Conservation (phyloP, 179 eudicot species). For the Beta corolliflora region DNA sequence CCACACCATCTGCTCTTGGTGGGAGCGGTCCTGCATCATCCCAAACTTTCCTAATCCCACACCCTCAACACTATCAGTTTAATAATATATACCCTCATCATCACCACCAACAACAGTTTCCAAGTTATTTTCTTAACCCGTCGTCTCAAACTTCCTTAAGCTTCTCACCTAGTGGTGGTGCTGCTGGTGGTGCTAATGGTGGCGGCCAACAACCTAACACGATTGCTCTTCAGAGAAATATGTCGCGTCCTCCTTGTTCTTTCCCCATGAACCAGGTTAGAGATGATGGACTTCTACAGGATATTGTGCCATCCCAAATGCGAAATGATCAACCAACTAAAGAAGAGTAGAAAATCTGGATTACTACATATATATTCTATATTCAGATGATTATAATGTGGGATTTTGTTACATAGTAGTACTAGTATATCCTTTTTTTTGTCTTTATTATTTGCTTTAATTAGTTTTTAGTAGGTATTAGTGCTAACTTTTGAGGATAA, state of each 20-base stretch:
- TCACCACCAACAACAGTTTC: slow-evolving; percentile 27
- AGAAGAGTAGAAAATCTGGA: slow-evolving; percentile 27
- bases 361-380: neutral
- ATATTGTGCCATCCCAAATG: slow-evolving; percentile 62
- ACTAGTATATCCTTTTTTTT: neutral
- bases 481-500: slow-evolving; percentile 23
- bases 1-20: slow-evolving; percentile 15
- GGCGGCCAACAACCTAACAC: neutral
- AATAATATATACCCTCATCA: slow-evolving; percentile 22
- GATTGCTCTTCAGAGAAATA: neutral
- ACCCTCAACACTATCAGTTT: slow-evolving; percentile 24
- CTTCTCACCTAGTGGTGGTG: slow-evolving; percentile 20
- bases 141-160: slow-evolving; percentile 19
- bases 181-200: slow-evolving; percentile 4
- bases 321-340: slow-evolving; percentile 34
- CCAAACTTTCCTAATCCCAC: slow-evolving; percentile 20
- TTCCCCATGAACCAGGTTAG: slow-evolving; percentile 34
- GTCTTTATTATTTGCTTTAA: slow-evolving; percentile 14
- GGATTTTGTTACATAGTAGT: slow-evolving; percentile 23
- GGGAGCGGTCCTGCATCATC: slow-evolving; percentile 24
- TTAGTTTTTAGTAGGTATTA: slow-evolving; percentile 27
- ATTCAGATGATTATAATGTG: slow-evolving; percentile 2
- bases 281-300: slow-evolving; percentile 76
- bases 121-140: slow-evolving; percentile 32
- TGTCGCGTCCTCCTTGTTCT: slow-evolving; percentile 17